Evolutionary conservation across 345 rosid genomes (phyloP).

Genomic region (Citropsis articulata): DNA sequence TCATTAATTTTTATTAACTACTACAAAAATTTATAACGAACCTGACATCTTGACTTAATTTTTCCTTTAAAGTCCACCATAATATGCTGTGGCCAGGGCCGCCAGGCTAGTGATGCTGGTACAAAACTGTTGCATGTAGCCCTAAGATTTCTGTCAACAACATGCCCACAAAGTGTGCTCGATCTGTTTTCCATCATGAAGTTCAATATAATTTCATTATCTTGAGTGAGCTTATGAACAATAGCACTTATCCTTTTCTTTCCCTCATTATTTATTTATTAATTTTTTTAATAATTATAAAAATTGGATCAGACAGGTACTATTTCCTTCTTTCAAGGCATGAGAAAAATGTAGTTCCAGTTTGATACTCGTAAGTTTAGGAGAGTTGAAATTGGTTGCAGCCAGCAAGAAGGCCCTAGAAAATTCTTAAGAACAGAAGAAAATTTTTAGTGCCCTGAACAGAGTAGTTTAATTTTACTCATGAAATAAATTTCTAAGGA

Average conservation of each 20-base stretch:
- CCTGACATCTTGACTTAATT: neutral
- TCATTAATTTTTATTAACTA: neutral
- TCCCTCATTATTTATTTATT: neutral
- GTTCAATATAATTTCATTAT: neutral
- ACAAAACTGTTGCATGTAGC: neutral
- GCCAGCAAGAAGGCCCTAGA: neutral
- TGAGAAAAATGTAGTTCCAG: neutral
- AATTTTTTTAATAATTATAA: neutral
- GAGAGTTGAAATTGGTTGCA: neutral
- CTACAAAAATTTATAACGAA: neutral
- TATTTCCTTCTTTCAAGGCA: neutral
- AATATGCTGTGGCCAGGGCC: neutral
- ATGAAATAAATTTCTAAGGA: neutral
- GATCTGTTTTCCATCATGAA: neutral
- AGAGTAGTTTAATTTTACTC: neutral
- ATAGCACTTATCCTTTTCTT: neutral
- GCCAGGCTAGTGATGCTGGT: neutral
- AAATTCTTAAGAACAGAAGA: neutral
- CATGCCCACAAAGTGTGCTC: neutral
- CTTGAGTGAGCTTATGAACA: neutral
- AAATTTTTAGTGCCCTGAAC: neutral
- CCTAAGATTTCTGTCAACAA: neutral
- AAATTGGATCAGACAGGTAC: neutral
- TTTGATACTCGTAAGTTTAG: neutral
- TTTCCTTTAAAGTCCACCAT: neutral